Evolutionary conservation across 441 rosid genomes (phyloP).

Genomic region (Sinapis alba): DNA sequence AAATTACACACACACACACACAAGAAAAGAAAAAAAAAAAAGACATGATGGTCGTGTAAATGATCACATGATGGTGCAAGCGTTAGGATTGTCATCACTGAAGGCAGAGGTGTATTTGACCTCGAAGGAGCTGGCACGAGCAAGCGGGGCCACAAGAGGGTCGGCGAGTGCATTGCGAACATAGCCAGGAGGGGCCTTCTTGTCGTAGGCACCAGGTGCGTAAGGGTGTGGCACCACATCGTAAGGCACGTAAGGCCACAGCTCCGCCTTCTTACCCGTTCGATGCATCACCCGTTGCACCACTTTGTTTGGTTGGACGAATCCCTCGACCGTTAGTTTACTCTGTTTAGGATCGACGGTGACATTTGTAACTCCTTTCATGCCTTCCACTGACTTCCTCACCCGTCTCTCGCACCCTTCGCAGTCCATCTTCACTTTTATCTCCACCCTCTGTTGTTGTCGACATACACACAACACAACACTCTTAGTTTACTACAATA

Average conservation of each 20-base stretch:
- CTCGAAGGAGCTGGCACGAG: conserved; percentile 5
- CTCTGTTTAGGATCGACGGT: conserved; percentile 54
- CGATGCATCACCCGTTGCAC: conserved; percentile 48
- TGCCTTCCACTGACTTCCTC: conserved; percentile 55
- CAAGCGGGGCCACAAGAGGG: conserved; percentile 3
- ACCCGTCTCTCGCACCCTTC: conserved; percentile 59
- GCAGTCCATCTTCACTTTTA: conserved; percentile 59
- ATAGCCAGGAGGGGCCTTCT: conserved; percentile 4
- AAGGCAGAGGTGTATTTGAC: conserved; percentile 5
- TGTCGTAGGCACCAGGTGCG: conserved; percentile 43
- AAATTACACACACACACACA: not conserved
- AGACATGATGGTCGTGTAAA: not conserved
- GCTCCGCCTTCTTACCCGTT: conserved; percentile 61
- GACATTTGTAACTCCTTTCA: conserved; percentile 55
- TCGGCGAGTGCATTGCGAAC: not conserved
- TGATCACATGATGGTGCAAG: conserved; percentile 39
- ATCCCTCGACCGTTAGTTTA: conserved; percentile 55
- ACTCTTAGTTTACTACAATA: not conserved
- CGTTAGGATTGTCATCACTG: not conserved
- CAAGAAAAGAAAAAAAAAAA: not conserved
- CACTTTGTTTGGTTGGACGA: conserved; percentile 53
- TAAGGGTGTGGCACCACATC: conserved; percentile 54
- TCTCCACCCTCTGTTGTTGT: conserved; percentile 47
- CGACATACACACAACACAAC: not conserved
- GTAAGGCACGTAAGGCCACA: conserved; percentile 60